Base-by-base conservation (phyloP, 2,329 filamentous ascomycete species). In the Monilinia vaccinii-corymbosi region DNA sequence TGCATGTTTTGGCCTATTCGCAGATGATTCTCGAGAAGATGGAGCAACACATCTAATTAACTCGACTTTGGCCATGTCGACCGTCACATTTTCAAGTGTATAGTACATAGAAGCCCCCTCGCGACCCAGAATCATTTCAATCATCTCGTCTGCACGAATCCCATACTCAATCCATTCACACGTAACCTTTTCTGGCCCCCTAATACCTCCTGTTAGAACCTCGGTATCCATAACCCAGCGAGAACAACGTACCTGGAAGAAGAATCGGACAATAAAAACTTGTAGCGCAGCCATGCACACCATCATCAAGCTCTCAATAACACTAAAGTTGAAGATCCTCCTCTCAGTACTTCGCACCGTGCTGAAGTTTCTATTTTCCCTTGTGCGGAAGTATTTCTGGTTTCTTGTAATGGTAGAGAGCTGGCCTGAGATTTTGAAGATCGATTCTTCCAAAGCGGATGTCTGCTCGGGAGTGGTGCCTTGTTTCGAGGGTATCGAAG, bases 301-400 rank as follows among this genome's bases (percentile, higher is more conserved):
- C 78, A 99, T 95, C 78, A 99, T 85, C 64, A 83, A 81, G 66
- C 89, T 88, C 79, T 99, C 94, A 69, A 97, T 88, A 72, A 99
- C 79, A 73, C 90, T 96, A 75, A 99, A 96, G 77, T 97, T 97
- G 78, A 97, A 91, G 71, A 99, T 99, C 65, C 94, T 83, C 73
- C 84, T 85, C 80, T 99, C 94, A 45, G 94, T 99, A 77, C 92
- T 97, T 74, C 90, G 83, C 69, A 99, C 94, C 11, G 94, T 99
- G 78, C 90, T 95, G 77, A 99, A 97, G 78, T 99, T 99, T 64
- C 94, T 84, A 81, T 99, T 99, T 81, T 99, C 94, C 67, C 94
- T 86, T 3, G 94, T 99, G 64, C 95, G 89, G 85, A 99, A 99
- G 80, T 99, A 99, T 75, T 99, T 99, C 73, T 99, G 94, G 79